Evolutionary conservation across 352 stramenopile species (phyloP), one percentile per base, ranked within the genome.

Genomic region (Hyaloperonospora brassicae): DNA sequence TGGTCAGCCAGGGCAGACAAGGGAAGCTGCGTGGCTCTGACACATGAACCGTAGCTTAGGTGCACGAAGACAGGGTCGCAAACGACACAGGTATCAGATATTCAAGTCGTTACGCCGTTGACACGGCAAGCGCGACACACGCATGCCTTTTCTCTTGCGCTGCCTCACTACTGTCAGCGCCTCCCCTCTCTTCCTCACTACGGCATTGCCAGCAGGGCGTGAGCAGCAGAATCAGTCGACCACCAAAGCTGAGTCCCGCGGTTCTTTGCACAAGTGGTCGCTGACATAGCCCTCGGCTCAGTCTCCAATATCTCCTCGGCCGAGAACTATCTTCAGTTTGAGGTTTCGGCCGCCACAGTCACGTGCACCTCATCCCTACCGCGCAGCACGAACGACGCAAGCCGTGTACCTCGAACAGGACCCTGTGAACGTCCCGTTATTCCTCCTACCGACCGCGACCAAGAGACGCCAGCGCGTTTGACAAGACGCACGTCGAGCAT

Each of bases 381-480:
- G 24, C 30, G 17, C 17, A 36, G 25, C 55, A 51, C 24, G 24
- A 45, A 31, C 30, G 27, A 34, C 4, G 8, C 52, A 55, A 52
- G 50, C 40, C 44, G 46, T 17, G 17, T 55, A 60, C 56, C 39
- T 5, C 23, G 34, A 10, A 36, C 54, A 59, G 62, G 68, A 70
- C 59, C 55, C 65, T 52, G 49, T 36, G 35, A 55, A 52, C 44
- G 27, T 22, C 47, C 55, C 47, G 59, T 65, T 62, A 51, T 59
- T 62, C 56, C 46, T 31, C 7, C 17, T 17, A 17, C 17, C 17
- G 17, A 17, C 17, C 17, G 49, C 45, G 25, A 35, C 51, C 53
- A 70, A 65, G 55, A 66, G 56, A 66, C 64, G 60, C 47, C 52
- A 30, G 45, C 49, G 54, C 64, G 55, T 61, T 71, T 68, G 55